phyloP scores from a whole-genome alignment of 2,329 filamentous ascomycete genomes.

The Lachnellula subtilissima region DNA sequence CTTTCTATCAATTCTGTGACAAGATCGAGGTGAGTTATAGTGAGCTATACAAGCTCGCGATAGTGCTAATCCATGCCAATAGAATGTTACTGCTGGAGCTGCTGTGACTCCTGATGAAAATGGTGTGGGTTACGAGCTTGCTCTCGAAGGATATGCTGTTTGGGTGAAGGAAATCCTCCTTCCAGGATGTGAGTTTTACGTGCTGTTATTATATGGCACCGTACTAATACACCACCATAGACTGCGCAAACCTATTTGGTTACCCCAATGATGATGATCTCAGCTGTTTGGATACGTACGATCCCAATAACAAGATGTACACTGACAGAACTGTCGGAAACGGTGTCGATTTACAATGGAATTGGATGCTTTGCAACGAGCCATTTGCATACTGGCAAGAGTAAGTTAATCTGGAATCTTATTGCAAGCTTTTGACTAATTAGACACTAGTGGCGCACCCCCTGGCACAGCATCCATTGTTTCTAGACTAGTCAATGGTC shows the following conservation, averaged over 20 bases:
- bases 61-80: background rate
- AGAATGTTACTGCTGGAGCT: slow-evolving; percentile 33
- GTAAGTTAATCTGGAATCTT: slow-evolving; percentile 28
- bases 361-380: slow-evolving; percentile 60
- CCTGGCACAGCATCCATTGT: slow-evolving; percentile 41
- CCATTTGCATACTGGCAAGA: slow-evolving; percentile 55
- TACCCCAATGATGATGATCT: slow-evolving; percentile 41
- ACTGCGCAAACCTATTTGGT: slow-evolving; percentile 40
- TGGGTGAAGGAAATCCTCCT: slow-evolving; percentile 45
- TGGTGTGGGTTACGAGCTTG: slow-evolving; percentile 50
- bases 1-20: slow-evolving; percentile 41
- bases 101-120: slow-evolving; percentile 31
- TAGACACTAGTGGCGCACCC: slow-evolving; percentile 39
- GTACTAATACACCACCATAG: slow-evolving; percentile 23
- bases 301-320: slow-evolving; percentile 44
- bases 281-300: slow-evolving; percentile 51
- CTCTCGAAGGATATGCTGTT: slow-evolving; percentile 49
- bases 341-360: slow-evolving; percentile 47
- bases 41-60: background rate
- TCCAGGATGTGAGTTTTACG: slow-evolving; percentile 41
- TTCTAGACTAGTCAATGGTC: slow-evolving; percentile 44
- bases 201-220: background rate
- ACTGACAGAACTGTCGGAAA: slow-evolving; percentile 46
- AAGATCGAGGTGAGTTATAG: slow-evolving; percentile 33
- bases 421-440: slow-evolving; percentile 1